phyloP scores from a whole-genome alignment of 768 basidiomycete genomes.

The Boletus sensibilis region DNA sequence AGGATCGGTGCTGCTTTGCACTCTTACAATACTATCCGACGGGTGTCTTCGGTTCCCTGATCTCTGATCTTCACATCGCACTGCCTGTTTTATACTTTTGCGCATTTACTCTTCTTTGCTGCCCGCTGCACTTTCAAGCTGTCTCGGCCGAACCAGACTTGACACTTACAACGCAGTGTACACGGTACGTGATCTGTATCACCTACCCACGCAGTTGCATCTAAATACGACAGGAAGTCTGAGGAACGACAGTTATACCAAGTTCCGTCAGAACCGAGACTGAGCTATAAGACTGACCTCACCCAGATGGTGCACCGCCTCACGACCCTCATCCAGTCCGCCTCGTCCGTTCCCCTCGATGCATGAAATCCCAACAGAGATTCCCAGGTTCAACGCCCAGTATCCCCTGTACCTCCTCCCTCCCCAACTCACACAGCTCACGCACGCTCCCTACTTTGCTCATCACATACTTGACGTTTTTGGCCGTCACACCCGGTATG shows the following conservation, averaged over 20 bases:
- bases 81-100: no score
- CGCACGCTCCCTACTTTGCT: constrained; percentile 73
- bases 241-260: not conserved
- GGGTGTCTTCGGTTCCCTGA: not conserved
- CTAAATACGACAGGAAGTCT: not conserved
- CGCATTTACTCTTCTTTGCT: not conserved
- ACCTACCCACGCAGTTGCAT: not conserved
- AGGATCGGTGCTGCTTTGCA: no score
- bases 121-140: no score
- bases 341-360: constrained; percentile 52
- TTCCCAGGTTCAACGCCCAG: constrained; percentile 82
- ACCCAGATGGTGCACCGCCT: not conserved
- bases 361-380: constrained; percentile 78
- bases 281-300: not conserved
- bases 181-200: not conserved
- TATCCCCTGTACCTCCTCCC: constrained; percentile 65
- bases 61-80: not conserved
- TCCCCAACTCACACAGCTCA: constrained; percentile 65
- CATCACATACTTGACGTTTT: constrained; percentile 86
- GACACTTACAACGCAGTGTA: not conserved
- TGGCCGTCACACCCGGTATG: constrained; percentile 81
- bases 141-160: no score
- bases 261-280: not conserved
- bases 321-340: not conserved
- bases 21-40: no score